A percentile compares a stretch with the other conserved stretches of the same genome.
Conservation (phyloP, 2,329 filamentous ascomycete species). For the Drechslerella coelobrocha region DNA sequence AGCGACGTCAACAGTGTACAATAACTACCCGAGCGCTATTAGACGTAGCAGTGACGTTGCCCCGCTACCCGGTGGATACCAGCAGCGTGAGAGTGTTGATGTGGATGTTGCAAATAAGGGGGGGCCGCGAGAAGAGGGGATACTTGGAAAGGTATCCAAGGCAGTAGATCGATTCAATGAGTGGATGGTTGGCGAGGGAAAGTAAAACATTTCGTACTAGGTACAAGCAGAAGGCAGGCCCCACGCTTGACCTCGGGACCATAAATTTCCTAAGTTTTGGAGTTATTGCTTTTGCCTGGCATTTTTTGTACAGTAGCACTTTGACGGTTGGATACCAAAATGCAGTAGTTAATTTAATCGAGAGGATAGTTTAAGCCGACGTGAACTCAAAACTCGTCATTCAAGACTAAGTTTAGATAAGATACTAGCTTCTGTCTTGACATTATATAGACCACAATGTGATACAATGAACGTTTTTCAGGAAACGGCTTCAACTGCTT, state of each 20-base stretch:
- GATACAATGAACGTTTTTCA: background rate
- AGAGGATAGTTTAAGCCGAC: too few relatives aligned
- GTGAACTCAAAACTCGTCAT: too few relatives aligned
- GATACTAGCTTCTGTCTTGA: too few relatives aligned
- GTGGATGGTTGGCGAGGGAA: conserved; percentile 45
- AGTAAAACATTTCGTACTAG: too few relatives aligned
- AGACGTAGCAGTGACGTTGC: conserved; percentile 32
- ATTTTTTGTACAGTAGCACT: too few relatives aligned
- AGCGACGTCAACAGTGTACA: conserved; percentile 22
- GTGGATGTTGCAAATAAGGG: conserved; percentile 2
- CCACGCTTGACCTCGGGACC: too few relatives aligned
- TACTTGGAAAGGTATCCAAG: conserved; percentile 33
- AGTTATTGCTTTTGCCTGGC: too few relatives aligned
- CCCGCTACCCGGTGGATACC: conserved; percentile 30
- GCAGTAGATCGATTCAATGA: conserved; percentile 47
- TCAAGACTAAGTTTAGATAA: too few relatives aligned
- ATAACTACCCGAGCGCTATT: conserved; percentile 30
- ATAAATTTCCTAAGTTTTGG: too few relatives aligned
- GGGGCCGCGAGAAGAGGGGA: conserved; percentile 18
- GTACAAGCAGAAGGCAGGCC: background rate
- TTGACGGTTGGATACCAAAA: too few relatives aligned
- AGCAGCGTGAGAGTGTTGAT: conserved; percentile 26
- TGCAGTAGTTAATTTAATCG: too few relatives aligned
- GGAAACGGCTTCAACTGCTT: conserved; percentile 16
- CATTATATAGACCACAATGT: background rate